phyloP scores from a whole-genome alignment of 306 rosid genomes.

The Vigna radiata region DNA sequence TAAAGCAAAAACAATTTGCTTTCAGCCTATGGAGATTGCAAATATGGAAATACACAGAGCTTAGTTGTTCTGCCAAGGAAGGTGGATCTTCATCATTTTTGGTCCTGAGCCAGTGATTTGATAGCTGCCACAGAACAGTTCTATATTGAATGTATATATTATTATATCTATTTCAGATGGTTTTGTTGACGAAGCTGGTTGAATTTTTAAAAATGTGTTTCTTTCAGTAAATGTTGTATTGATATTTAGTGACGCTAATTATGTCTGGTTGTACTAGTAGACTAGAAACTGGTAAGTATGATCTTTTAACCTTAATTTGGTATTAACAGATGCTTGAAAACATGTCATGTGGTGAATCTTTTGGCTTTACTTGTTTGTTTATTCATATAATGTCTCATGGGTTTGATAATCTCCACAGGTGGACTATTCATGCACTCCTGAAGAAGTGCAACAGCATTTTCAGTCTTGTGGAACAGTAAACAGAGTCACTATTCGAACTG shows the following conservation, averaged over 20 bases:
- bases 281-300: neutral
- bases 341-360: slow-evolving; percentile 7
- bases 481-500: slow-evolving; percentile 80
- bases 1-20: slow-evolving; percentile 10
- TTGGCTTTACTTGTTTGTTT: slow-evolving; percentile 26
- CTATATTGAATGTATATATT: neutral
- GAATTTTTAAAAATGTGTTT: neutral
- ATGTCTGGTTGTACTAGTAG: neutral
- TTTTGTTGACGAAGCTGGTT: slow-evolving; percentile 12
- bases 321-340: neutral
- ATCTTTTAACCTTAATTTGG: slow-evolving; percentile 17
- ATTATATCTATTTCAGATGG: neutral
- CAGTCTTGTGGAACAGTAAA: slow-evolving; percentile 81
- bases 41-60: neutral
- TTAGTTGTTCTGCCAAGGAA: slow-evolving; percentile 18
- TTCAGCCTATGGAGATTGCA: neutral
- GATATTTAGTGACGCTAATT: neutral
- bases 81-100: slow-evolving; percentile 10
- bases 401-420: slow-evolving; percentile 55
- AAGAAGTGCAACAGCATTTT: slow-evolving; percentile 89
- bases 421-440: slow-evolving; percentile 79
- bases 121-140: neutral
- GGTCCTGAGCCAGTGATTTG: slow-evolving; percentile 9
- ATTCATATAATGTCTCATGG: slow-evolving; percentile 1
- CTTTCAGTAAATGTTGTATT: neutral